These are phyloP conservation scores for Erysimum cheiranthoides DNA, from an alignment of 345 rosid genomes.

Conservation along the genomic window DNA sequence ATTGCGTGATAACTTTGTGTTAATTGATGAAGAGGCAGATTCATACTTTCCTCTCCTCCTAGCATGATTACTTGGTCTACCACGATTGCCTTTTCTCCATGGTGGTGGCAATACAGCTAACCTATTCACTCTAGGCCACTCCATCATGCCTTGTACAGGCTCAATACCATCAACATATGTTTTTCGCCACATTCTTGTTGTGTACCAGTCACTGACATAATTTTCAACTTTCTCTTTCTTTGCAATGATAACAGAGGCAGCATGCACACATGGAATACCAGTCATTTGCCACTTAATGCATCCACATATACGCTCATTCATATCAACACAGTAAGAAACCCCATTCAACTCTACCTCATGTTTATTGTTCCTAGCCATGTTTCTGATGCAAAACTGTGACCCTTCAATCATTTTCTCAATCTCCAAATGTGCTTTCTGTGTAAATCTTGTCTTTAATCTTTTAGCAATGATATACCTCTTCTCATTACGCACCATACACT, in stretches of 20 bases:
- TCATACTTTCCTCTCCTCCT: background rate
- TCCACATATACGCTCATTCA: background rate
- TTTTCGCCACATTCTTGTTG: background rate
- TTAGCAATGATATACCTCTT: no score
- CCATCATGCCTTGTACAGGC: background rate
- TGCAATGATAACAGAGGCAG: background rate
- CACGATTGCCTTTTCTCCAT: background rate
- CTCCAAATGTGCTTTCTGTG: background rate
- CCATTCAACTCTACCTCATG: no score
- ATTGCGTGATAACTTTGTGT: background rate
- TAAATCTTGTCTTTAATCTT: background rate
- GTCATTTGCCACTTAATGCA: constrained; percentile 4
- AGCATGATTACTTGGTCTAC: background rate
- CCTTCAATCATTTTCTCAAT: background rate
- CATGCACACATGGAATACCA: background rate
- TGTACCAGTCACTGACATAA: background rate
- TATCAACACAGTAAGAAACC: background rate
- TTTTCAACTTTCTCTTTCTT: background rate
- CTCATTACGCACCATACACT: background rate
- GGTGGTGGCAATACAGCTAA: no score
- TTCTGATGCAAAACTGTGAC: background rate
- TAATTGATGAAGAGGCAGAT: background rate
- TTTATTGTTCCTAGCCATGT: no score
- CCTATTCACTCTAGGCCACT: background rate
- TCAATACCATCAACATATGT: background rate